A percentile compares a stretch with the other conserved stretches of the same genome.
phyloP scores from a whole-genome alignment of 371 early-diverging fungal genomes.

The Circinella umbellata region DNA sequence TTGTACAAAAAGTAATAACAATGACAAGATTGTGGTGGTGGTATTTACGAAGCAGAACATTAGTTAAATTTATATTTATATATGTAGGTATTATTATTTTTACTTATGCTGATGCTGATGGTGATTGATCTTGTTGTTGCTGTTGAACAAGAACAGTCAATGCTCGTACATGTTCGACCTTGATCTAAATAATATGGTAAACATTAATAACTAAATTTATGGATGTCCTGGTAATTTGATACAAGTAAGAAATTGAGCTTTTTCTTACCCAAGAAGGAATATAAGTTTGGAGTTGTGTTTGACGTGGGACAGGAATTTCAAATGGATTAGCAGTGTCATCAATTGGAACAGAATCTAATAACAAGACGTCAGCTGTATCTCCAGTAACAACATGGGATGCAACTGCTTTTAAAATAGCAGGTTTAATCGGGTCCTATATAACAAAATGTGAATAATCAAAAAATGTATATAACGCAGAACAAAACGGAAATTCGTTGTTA shows the following conservation, averaged over 20 bases:
- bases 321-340: constrained; percentile 70
- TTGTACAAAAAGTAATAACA: no score
- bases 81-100: not conserved
- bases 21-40: not conserved
- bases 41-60: not conserved
- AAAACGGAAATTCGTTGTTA: not conserved
- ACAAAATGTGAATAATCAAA: not conserved
- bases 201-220: not conserved
- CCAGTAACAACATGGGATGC: constrained; percentile 84
- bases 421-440: constrained; percentile 76
- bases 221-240: no score
- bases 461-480: not conserved
- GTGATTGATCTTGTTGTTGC: constrained; percentile 1
- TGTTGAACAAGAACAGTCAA: constrained; percentile 8
- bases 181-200: constrained; percentile 8
- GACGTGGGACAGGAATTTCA: constrained; percentile 62
- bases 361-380: constrained; percentile 85
- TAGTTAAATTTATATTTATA: no score
- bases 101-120: constrained; percentile 1
- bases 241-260: not conserved
- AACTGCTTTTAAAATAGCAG: constrained; percentile 90
- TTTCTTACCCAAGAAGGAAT: constrained; percentile 56
- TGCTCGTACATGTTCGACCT: constrained; percentile 16
- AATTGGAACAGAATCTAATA: constrained; percentile 86
- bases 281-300: constrained; percentile 58